Evolutionary conservation across 1,139 yeast genomes (phyloP).

Genomic region (Geotrichum fermentans): DNA sequence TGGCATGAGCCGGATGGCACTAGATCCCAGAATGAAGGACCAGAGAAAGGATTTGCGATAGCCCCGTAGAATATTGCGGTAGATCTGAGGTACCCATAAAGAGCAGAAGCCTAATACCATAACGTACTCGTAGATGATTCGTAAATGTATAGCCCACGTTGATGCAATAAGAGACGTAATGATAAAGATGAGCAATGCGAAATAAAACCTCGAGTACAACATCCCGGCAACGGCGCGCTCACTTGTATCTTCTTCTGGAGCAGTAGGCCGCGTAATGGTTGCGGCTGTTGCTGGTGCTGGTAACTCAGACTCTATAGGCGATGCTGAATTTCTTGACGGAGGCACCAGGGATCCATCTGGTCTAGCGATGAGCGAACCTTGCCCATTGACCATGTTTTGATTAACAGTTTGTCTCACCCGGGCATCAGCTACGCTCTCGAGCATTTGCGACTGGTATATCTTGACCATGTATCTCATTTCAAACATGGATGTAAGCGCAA

Average conservation of each 20-base stretch:
- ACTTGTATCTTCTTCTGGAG: conserved; percentile 39
- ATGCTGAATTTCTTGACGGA: background rate
- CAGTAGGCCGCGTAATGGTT: conserved; percentile 26
- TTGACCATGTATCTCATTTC: conserved; percentile 71
- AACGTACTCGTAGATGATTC: conserved; percentile 56
- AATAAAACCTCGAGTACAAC: conserved; percentile 59
- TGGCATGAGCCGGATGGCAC: conserved; percentile 60
- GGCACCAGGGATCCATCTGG: conserved; percentile 27
- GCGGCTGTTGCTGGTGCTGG: conserved; percentile 23
- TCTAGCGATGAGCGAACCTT: conserved; percentile 25
- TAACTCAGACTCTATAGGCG: background rate
- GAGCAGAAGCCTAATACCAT: conserved; percentile 55
- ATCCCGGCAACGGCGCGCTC: conserved; percentile 58
- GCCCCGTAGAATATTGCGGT: conserved; percentile 70
- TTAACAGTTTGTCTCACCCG: conserved; percentile 33
- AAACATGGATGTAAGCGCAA: conserved; percentile 67
- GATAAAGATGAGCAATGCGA: conserved; percentile 53
- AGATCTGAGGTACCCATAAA: conserved; percentile 88
- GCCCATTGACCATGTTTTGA: conserved; percentile 16
- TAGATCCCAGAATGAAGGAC: conserved; percentile 66
- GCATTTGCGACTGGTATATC: conserved; percentile 66
- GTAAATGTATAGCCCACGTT: conserved; percentile 57
- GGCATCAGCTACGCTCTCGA: conserved; percentile 62
- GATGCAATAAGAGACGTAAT: conserved; percentile 55
- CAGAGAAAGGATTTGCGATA: conserved; percentile 55